A percentile compares a stretch with the other conserved stretches of the same genome.
These are phyloP conservation scores for Cladosporium sp. DNA, from an alignment of 2,329 filamentous ascomycete genomes.

Conservation along the genomic window DNA sequence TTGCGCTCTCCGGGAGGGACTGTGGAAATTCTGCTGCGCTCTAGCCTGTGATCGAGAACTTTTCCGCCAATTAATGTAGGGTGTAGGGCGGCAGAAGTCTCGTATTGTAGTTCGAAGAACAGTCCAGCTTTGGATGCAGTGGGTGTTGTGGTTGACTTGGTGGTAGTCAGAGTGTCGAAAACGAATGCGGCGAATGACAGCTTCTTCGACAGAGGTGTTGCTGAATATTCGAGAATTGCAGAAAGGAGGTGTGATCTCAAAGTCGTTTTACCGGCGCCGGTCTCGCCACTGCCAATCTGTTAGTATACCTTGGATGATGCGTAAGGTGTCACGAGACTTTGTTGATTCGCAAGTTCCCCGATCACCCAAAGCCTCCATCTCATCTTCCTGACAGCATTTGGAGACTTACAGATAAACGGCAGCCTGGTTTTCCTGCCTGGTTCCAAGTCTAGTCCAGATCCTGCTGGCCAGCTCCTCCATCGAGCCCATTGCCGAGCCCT, in stretches of 20 bases:
- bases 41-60: constrained; percentile 84
- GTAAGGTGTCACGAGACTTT: not conserved
- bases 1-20: constrained; percentile 95
- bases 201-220: constrained; percentile 87
- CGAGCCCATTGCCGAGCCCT: constrained; percentile 86
- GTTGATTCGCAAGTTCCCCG: too few relatives aligned
- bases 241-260: constrained; percentile 83
- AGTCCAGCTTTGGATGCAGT: constrained; percentile 93
- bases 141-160: constrained; percentile 90
- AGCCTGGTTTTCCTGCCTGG: constrained; percentile 87
- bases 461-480: constrained; percentile 86
- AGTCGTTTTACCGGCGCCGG: constrained; percentile 92
- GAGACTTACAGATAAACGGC: constrained; percentile 81
- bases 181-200: constrained; percentile 89
- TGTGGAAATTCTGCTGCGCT: constrained; percentile 82
- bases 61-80: constrained; percentile 91
- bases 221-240: constrained; percentile 79
- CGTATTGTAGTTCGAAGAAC: constrained; percentile 95
- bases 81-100: constrained; percentile 75
- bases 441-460: constrained; percentile 77
- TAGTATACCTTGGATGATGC: constrained; percentile 8
- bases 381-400: not conserved
- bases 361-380: not conserved
- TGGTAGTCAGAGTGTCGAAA: constrained; percentile 93
- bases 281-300: constrained; percentile 66